phyloP scores from a whole-genome alignment of 2,329 filamentous ascomycete genomes.

The Monascus ruber region DNA sequence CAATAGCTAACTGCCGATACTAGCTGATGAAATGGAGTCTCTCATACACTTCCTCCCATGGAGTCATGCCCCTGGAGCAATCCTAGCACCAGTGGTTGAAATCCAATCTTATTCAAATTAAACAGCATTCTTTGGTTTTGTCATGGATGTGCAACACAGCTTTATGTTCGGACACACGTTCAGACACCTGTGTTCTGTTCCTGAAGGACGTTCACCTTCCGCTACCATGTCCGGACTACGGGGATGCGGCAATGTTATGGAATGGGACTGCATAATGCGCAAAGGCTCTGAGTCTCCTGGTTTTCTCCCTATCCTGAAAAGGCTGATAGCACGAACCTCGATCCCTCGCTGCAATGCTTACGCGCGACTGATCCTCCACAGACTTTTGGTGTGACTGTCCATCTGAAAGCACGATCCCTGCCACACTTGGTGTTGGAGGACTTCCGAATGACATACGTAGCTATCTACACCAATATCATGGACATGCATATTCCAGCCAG shows the following conservation, averaged over 20 bases:
- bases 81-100: slow-evolving; percentile 16
- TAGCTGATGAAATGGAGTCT: slow-evolving; percentile 15
- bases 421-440: slow-evolving; percentile 1
- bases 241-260: slow-evolving; percentile 9
- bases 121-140: slow-evolving; percentile 17
- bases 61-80: slow-evolving; percentile 3
- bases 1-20: neutral
- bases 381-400: slow-evolving; percentile 16
- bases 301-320: slow-evolving; percentile 15
- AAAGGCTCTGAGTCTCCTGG: slow-evolving; percentile 10
- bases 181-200: slow-evolving; percentile 9
- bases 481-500: slow-evolving; percentile 17
- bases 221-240: slow-evolving; percentile 17
- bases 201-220: slow-evolving; percentile 16
- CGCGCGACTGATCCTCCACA: slow-evolving; percentile 15
- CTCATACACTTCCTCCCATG: slow-evolving; percentile 6
- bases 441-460: slow-evolving; percentile 16
- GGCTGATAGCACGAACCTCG: slow-evolving; percentile 10
- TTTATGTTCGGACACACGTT: slow-evolving; percentile 17
- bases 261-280: slow-evolving; percentile 10
- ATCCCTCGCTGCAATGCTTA: slow-evolving; percentile 13
- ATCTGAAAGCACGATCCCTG: slow-evolving; percentile 12
- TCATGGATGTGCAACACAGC: slow-evolving; percentile 20
- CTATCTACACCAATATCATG: slow-evolving; percentile 16
- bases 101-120: slow-evolving; percentile 12